Conservation (phyloP, 352 stramenopile genomes). For the Globisporangium cederbergense region DNA sequence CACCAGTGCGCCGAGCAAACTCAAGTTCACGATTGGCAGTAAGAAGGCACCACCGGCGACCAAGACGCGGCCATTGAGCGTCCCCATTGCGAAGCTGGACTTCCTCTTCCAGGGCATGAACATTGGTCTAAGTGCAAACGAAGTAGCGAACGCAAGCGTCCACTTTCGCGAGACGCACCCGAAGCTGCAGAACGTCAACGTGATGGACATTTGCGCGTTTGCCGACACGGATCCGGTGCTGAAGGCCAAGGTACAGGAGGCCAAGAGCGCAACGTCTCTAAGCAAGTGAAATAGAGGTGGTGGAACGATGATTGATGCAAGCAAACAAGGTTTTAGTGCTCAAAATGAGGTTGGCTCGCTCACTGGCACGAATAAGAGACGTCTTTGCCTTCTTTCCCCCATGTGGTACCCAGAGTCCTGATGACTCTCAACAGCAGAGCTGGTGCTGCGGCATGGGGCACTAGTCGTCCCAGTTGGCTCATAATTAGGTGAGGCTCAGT, state of each 20-base stretch:
- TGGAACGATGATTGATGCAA: too few relatives aligned
- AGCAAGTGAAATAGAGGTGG: background rate
- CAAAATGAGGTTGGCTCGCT: too few relatives aligned
- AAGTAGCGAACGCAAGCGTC: conserved; percentile 22
- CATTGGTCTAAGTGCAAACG: conserved; percentile 27
- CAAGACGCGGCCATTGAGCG: conserved; percentile 25
- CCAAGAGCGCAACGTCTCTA: background rate
- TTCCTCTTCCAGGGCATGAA: conserved; percentile 38
- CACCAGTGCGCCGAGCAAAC: conserved; percentile 17
- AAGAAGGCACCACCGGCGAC: conserved; percentile 9
- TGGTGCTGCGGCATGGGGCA: too few relatives aligned
- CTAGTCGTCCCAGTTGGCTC: too few relatives aligned
- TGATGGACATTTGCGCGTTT: conserved; percentile 65
- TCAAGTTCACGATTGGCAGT: conserved; percentile 6
- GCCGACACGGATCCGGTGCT: conserved; percentile 33
- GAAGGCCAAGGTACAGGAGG: conserved; percentile 10
- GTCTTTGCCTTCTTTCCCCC: too few relatives aligned
- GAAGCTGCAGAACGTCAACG: conserved; percentile 46
- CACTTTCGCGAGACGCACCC: conserved; percentile 38
- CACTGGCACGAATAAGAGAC: too few relatives aligned
- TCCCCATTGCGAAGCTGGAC: conserved; percentile 39
- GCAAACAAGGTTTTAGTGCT: too few relatives aligned
- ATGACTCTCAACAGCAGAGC: too few relatives aligned
- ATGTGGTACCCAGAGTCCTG: too few relatives aligned
- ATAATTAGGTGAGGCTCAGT: too few relatives aligned